Base-by-base conservation (phyloP, 140 eudicot species). In the Bidens hawaiensis region DNA sequence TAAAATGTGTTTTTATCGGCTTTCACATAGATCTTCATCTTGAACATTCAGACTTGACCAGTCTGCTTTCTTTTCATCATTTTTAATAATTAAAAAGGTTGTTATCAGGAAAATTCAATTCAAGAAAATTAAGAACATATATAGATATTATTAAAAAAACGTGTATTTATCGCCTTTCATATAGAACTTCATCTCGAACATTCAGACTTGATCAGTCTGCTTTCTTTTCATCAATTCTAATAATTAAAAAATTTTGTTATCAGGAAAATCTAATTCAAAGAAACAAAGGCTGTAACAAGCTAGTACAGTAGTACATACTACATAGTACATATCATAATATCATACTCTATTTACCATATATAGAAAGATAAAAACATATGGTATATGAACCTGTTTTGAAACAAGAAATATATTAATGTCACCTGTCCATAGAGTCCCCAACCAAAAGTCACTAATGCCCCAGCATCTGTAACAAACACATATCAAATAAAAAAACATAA, bases 391-490 rank as follows among this genome's bases (percentile, higher is more conserved):
- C 26, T 8, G 21, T 38, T 61, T 61, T 34, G 42, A 12, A 53
- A n/a, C 28, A 31, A 41, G 42, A 26, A n/a, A 13, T n/a, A n/a
- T n/a, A n/a, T n/a, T n/a, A n/a, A 53, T 1, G 60, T 80, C 62
- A 89, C 98, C 89, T 91, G 98, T 76, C 98, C 98, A 68, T 91
- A 84, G 51, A 87, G 84, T 75, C 98, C 98, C 98, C 98, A 91
- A 53, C 98, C 98, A 70, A 91, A 91, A 54, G 95, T 74, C 74
- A 91, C 78, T 15, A 91, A 19, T 8, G 95, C 98, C 75, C 98
- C 98, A 54, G 98, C 91, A 80, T 91, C 98, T 91, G 81, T 53
- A 17, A n/a, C 58, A 15, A 16, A 42, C 15, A 28, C 13, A 64
- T 30, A 48, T 21, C 6, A 3, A 30, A 24, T 33, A 31, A 48